Evolutionary conservation across 2,329 filamentous ascomycete species (phyloP).

Genomic region (Alternaria ventricosa): DNA sequence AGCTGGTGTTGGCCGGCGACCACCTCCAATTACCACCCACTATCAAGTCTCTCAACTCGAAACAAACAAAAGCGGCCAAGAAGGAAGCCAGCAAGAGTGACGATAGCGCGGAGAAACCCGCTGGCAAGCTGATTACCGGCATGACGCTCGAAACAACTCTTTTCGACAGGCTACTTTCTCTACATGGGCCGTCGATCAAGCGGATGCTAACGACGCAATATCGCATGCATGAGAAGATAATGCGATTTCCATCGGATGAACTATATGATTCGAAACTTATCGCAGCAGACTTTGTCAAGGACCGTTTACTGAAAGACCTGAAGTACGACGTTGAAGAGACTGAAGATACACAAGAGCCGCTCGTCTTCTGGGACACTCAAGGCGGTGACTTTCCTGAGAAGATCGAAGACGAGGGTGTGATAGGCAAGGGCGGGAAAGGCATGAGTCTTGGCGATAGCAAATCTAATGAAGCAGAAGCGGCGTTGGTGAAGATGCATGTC

Average conservation of each 20-base stretch:
- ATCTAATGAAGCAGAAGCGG: conserved; percentile 89
- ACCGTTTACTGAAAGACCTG: conserved; percentile 76
- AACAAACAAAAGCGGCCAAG: conserved; percentile 44
- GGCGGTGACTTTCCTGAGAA: conserved; percentile 90
- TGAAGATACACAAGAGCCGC: conserved; percentile 85
- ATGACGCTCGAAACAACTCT: conserved; percentile 84
- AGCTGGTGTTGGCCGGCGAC: conserved; percentile 90
- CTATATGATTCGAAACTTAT: conserved; percentile 83
- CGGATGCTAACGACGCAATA: conserved; percentile 97
- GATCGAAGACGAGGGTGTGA: conserved; percentile 73
- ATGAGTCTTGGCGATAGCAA: conserved; percentile 75
- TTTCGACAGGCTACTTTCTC: conserved; percentile 83
- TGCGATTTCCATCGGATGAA: conserved; percentile 89
- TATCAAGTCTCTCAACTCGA: conserved; percentile 75
- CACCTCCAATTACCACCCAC: conserved; percentile 94
- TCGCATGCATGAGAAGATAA: conserved; percentile 95
- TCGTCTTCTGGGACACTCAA: conserved; percentile 96
- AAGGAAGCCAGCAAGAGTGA: conserved; percentile 43
- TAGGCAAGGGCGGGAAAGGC: conserved; percentile 54
- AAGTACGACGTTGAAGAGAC: conserved; percentile 78
- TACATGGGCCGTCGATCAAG: conserved; percentile 86
- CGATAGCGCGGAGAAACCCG: conserved; percentile 45
- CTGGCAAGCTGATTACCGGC: conserved; percentile 43
- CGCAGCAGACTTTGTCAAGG: conserved; percentile 79
- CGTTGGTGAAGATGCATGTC: conserved; percentile 80